These are phyloP conservation scores for Populus tomentosa DNA, from an alignment of 441 rosid genomes.

Conservation along the genomic window DNA sequence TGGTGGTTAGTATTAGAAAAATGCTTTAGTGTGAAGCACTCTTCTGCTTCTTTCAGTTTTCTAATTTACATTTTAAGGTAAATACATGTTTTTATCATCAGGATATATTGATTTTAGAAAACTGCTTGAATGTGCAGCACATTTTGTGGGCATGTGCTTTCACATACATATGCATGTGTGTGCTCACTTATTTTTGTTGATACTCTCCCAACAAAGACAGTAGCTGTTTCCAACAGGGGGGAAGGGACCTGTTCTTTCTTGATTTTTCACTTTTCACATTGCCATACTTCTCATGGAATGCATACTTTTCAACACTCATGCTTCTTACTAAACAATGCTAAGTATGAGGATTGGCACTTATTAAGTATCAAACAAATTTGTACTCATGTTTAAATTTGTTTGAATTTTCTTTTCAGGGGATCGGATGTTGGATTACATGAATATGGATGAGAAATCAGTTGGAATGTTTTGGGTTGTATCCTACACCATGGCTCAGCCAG, in stretches of 20 bases:
- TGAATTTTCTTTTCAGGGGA: conserved; percentile 53
- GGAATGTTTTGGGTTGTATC: conserved; percentile 99
- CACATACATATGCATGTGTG: not conserved
- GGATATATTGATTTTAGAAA: conserved; percentile 1
- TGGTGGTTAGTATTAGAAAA: not conserved
- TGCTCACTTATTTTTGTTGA: not conserved
- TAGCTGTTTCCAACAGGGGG: not conserved
- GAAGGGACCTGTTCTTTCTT: not conserved
- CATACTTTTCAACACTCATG: not conserved
- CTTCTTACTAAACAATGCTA: not conserved
- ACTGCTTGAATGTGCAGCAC: not conserved
- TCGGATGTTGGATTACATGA: conserved; percentile 89
- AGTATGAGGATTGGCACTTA: not conserved
- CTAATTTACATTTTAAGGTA: conserved; percentile 2
- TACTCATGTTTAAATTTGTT: conserved; percentile 5
- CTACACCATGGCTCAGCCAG: conserved; percentile 96
- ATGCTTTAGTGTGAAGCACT: not conserved
- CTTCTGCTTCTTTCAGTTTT: not conserved
- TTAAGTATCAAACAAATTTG: not conserved
- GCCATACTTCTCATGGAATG: not conserved
- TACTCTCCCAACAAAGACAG: not conserved
- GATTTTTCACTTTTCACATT: not conserved
- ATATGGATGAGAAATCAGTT: conserved; percentile 94
- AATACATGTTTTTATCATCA: not conserved
- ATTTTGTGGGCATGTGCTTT: not conserved